phyloP scores from a whole-genome alignment of 805 yeast species.

The Ogataea philodendri region DNA sequence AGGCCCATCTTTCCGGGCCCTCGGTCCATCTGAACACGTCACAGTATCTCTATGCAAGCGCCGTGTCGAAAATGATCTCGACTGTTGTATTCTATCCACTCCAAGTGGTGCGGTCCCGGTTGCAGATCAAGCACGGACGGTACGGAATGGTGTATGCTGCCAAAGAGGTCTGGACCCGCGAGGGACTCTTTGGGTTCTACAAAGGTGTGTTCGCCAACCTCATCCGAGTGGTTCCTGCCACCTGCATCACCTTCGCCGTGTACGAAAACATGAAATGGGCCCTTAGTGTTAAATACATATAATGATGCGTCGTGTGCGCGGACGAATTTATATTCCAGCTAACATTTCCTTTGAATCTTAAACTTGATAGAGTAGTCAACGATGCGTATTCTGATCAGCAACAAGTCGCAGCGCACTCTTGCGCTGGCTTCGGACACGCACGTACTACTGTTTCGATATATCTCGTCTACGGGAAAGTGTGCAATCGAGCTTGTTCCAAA shows the following conservation, averaged over 20 bases:
- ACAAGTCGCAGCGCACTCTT: slow-evolving; percentile 38
- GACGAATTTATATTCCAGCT: slow-evolving; percentile 3
- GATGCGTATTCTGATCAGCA: slow-evolving; percentile 39
- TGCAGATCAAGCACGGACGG: slow-evolving; percentile 48
- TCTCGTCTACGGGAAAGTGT: slow-evolving; percentile 38
- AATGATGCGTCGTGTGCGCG: slow-evolving; percentile 14
- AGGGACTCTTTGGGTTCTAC: slow-evolving; percentile 71
- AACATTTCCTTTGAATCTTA: slow-evolving; percentile 1
- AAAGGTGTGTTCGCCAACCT: slow-evolving; percentile 80
- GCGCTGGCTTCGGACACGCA: slow-evolving; percentile 43
- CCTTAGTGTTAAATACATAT: slow-evolving; percentile 11
- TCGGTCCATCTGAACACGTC: slow-evolving; percentile 38
- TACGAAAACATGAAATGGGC: slow-evolving; percentile 61
- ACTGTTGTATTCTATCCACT: slow-evolving; percentile 74
- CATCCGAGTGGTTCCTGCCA: slow-evolving; percentile 84
- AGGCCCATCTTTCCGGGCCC: slow-evolving; percentile 35
- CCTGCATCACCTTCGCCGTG: slow-evolving; percentile 83
- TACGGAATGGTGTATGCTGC: slow-evolving; percentile 34
- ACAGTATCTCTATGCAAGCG: slow-evolving; percentile 66
- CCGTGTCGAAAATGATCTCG: slow-evolving; percentile 65
- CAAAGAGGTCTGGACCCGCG: slow-evolving; percentile 40
- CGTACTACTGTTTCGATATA: slow-evolving; percentile 46
- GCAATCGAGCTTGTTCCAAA: slow-evolving; percentile 49
- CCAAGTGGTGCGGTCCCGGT: slow-evolving; percentile 74
- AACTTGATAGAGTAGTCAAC: slow-evolving; percentile 1